Evolutionary conservation across 2,329 filamentous ascomycete species (phyloP).

Genomic region (Penicillium occitanis): DNA sequence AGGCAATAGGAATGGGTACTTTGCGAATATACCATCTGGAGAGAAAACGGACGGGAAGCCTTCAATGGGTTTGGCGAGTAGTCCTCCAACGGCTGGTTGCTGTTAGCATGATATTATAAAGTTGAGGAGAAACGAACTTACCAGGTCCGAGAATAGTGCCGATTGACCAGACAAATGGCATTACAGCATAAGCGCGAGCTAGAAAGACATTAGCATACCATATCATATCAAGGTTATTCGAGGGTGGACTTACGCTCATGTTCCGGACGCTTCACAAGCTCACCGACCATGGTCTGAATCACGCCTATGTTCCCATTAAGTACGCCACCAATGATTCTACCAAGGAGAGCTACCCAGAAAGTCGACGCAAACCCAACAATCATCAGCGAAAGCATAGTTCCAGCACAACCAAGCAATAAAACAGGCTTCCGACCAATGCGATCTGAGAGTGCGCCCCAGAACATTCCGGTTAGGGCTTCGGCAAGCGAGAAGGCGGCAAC

Average conservation of each 20-base stretch:
- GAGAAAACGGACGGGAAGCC: constrained; percentile 73
- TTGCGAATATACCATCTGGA: constrained; percentile 66
- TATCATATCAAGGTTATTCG: neutral
- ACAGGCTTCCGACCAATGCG: constrained; percentile 81
- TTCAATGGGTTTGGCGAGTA: constrained; percentile 74
- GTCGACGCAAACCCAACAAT: constrained; percentile 79
- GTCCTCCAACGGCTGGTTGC: constrained; percentile 71
- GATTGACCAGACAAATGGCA: constrained; percentile 92
- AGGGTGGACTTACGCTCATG: constrained; percentile 69
- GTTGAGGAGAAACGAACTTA: constrained; percentile 23
- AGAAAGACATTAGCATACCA: constrained; percentile 17
- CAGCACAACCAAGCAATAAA: constrained; percentile 74
- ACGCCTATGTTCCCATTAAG: constrained; percentile 91
- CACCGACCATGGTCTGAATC: constrained; percentile 89
- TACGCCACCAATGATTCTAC: constrained; percentile 73
- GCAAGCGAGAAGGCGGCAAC: constrained; percentile 82
- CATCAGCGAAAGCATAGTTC: constrained; percentile 79
- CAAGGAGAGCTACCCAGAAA: constrained; percentile 78
- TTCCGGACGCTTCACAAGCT: constrained; percentile 77
- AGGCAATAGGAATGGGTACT: constrained; percentile 82
- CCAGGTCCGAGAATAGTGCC: constrained; percentile 81
- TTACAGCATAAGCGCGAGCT: constrained; percentile 83
- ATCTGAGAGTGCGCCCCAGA: constrained; percentile 83
- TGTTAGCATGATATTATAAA: constrained; percentile 20
- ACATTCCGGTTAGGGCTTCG: constrained; percentile 81